Evolutionary conservation across 805 yeast species (phyloP), one percentile per base, ranked within the genome.

Genomic region (Kazachstania kunashirensis): DNA sequence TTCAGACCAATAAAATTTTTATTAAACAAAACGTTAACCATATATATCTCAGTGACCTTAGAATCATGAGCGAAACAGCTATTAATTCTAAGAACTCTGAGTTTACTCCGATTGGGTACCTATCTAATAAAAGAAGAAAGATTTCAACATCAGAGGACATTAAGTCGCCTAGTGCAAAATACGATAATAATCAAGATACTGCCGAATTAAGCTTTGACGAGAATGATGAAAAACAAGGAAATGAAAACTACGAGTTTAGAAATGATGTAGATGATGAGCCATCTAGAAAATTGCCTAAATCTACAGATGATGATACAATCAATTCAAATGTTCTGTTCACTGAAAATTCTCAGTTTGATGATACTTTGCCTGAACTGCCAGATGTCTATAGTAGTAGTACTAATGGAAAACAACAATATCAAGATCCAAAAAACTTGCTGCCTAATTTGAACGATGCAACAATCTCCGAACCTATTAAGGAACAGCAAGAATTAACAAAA

Each of bases 81-180:
- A 28, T 31, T 6, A 42, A 43, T 13, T 32, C 44, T 9, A 50
- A 51, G 24, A 39, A 46, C 16, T 45, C 59, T 17, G 68, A 65
- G 42, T 67, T 67, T 40, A 66, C 70, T 2, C 72, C 72, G 0
- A 62, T 67, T 32, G 71, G 71, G 3, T 57, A 49, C 23, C 32
- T 46, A 16, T 30, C 39, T 5, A 36, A 25, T 49, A 50, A 33
- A 49, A 44, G 39, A 47, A 46, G 33, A 40, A 31, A 39, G 23
- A 6, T 24, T 11, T n/a, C 28, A 12, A 23, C 19, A 4, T n/a
- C 16, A 3, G 27, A 30, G 10, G 33, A 36, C 11, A 5, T 15
- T 6, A 24, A 15, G 18, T 36, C 39, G 5, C 39, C 39, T 10
- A 29, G 33, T 15, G 28, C 39, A 6, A 36, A 36, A 20, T 31